These are phyloP conservation scores for Podospora pseudoanserina DNA, from an alignment of 495 filamentous ascomycete species.

Conservation along the genomic window DNA sequence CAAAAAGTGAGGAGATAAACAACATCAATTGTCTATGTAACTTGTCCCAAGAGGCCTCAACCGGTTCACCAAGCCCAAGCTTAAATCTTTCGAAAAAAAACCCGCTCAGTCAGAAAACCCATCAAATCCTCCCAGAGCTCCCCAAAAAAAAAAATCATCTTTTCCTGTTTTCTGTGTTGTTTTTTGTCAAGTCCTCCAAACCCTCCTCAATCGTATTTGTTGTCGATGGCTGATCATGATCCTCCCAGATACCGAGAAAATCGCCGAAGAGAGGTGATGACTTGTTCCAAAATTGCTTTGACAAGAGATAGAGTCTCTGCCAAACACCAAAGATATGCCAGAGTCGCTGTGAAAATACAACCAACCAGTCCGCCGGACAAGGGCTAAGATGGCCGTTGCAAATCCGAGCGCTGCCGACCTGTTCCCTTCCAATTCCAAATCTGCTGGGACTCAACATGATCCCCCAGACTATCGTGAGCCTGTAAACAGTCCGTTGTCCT, in stretches of 20 bases:
- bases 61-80: not conserved
- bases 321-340: slow-evolving; percentile 4
- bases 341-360: not conserved
- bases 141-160: not conserved
- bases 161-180: not conserved
- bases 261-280: not conserved
- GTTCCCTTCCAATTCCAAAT: not conserved
- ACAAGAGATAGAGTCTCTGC: not conserved
- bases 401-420: not conserved
- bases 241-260: not conserved
- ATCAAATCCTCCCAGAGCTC: not conserved
- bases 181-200: not conserved
- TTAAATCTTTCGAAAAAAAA: not conserved
- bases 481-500: not conserved
- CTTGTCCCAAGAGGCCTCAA: slow-evolving; percentile 7
- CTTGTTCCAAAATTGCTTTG: slow-evolving; percentile 3
- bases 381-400: slow-evolving; percentile 17
- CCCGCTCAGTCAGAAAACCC: not conserved
- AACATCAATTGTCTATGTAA: slow-evolving; percentile 6
- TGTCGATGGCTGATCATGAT: not conserved
- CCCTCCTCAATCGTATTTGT: not conserved
- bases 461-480: not conserved
- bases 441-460: not conserved
- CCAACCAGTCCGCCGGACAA: slow-evolving; percentile 22
- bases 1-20: not conserved